Evolutionary conservation across 2,329 filamentous ascomycete species (phyloP).

Genomic region (Microascus cirrosus): DNA sequence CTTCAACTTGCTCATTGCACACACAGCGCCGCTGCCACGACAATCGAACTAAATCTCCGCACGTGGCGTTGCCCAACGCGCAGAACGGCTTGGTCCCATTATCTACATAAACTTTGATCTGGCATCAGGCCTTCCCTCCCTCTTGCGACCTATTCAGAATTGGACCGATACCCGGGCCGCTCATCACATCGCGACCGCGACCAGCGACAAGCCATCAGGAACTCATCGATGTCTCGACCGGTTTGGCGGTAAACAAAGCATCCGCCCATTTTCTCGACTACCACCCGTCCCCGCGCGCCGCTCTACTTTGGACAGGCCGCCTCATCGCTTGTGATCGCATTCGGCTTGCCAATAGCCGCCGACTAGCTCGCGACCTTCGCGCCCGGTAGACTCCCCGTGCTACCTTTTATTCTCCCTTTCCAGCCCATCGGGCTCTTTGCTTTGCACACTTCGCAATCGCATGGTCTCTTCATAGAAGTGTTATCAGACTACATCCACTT

Average conservation of each 20-base stretch:
- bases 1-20: background rate
- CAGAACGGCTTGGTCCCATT: background rate
- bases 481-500: slow-evolving; percentile 44
- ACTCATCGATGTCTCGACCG: background rate
- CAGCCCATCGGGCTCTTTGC: background rate
- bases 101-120: background rate
- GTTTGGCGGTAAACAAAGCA: background rate
- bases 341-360: too few relatives aligned
- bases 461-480: slow-evolving; percentile 1
- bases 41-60: background rate
- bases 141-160: background rate
- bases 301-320: background rate
- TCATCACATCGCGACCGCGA: background rate
- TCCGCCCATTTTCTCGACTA: background rate
- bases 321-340: background rate
- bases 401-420: background rate
- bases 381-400: background rate
- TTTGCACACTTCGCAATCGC: slow-evolving; percentile 2
- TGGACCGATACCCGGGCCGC: background rate
- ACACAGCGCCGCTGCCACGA: background rate
- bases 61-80: background rate
- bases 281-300: background rate
- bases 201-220: background rate
- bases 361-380: background rate
- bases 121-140: background rate